Percentiles rank a stretch among this genome's conserved stretches.
These are phyloP conservation scores for Termitomyces sp. DNA, from an alignment of 768 basidiomycete genomes.

Conservation along the genomic window DNA sequence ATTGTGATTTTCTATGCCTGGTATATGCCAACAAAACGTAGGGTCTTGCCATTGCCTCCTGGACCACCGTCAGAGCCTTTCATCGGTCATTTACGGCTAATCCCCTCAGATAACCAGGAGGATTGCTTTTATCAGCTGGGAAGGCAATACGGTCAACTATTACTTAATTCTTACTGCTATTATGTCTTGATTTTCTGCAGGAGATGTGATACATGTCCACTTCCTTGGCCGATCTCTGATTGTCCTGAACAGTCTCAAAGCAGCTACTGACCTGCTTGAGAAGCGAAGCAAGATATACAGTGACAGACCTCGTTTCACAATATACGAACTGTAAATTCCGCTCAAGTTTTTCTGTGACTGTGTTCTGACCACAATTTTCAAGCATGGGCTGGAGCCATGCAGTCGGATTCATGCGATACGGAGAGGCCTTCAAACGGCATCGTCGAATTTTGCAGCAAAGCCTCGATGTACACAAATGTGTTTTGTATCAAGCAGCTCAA, in stretches of 20 bases:
- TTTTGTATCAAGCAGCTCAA: conserved; percentile 18
- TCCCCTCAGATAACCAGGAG: conserved; percentile 7
- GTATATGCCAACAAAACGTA: neutral
- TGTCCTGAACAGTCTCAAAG: conserved; percentile 12
- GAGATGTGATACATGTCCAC: conserved; percentile 11
- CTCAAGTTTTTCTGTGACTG: neutral
- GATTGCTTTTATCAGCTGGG: conserved; percentile 11
- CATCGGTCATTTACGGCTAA: conserved; percentile 13
- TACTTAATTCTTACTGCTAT: neutral
- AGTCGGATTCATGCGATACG: conserved; percentile 11
- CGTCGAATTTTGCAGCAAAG: conserved; percentile 13
- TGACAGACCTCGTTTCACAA: conserved; percentile 11
- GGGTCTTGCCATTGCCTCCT: conserved; percentile 9
- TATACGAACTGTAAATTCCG: conserved; percentile 14
- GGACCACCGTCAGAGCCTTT: conserved; percentile 14
- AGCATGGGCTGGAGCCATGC: conserved; percentile 13
- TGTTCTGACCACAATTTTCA: neutral
- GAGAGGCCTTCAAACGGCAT: conserved; percentile 13
- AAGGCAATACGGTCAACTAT: conserved; percentile 9
- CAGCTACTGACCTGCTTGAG: conserved; percentile 12
- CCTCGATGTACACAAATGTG: conserved; percentile 13
- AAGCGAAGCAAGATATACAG: conserved; percentile 12
- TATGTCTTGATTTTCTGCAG: neutral
- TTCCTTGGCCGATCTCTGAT: conserved; percentile 8
- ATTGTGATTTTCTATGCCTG: neutral